A percentile compares a stretch with the other conserved stretches of the same genome.
These are phyloP conservation scores for Taphrina pruni DNA, from an alignment of 1,139 yeast species.

Conservation along the genomic window DNA sequence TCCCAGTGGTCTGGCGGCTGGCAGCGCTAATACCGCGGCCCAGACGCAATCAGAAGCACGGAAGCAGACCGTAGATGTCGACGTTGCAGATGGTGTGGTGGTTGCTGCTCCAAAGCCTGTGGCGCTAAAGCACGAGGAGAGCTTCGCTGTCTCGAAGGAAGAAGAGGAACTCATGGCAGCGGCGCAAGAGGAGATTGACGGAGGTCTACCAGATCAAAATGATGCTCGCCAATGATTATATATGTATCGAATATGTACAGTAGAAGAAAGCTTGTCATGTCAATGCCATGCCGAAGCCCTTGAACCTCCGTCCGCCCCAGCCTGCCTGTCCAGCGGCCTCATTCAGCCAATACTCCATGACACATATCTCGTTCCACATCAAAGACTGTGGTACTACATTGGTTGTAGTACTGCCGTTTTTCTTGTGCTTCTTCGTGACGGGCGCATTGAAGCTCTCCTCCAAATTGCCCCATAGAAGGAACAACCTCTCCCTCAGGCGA, in stretches of 20 bases:
- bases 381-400: slow-evolving; percentile 8
- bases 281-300: slow-evolving; percentile 29
- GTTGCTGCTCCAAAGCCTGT: not conserved
- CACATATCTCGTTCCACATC: slow-evolving; percentile 32
- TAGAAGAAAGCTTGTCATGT: not conserved
- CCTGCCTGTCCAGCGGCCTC: slow-evolving; percentile 34
- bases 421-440: slow-evolving; percentile 14
- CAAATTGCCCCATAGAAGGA: slow-evolving; percentile 40
- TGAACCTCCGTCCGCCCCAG: slow-evolving; percentile 26
- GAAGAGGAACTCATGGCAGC: slow-evolving; percentile 34
- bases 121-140: slow-evolving; percentile 15
- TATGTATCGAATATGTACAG: slow-evolving; percentile 7
- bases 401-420: not conserved
- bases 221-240: not conserved
- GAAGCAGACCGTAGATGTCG: not conserved
- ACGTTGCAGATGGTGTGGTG: not conserved
- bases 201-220: not conserved
- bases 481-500: slow-evolving; percentile 31
- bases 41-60: not conserved
- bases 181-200: slow-evolving; percentile 13
- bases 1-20: slow-evolving; percentile 5
- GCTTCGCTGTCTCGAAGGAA: slow-evolving; percentile 18
- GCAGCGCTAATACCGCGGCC: not conserved
- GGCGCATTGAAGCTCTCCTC: slow-evolving; percentile 38
- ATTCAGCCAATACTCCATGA: slow-evolving; percentile 30